A percentile compares a stretch with the other conserved stretches of the same genome.
Evolutionary conservation across 73 alveolate genomes (phyloP).

Genomic region (Effrenium voratum): DNA sequence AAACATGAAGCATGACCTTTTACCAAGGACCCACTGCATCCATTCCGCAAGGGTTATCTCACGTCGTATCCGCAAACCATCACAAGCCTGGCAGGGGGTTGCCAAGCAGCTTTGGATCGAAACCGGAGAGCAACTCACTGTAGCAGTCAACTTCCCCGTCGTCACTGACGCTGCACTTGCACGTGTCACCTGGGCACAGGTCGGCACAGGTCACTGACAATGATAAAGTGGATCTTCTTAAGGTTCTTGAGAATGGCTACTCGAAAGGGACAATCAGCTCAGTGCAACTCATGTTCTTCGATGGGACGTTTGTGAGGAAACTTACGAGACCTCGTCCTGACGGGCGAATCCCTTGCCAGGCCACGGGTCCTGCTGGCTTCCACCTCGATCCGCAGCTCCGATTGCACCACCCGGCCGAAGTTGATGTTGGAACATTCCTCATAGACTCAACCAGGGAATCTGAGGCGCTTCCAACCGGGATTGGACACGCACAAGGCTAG

Average conservation of each 20-base stretch:
- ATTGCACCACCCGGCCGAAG: constrained; percentile 71
- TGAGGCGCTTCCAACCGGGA: neutral
- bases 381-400: constrained; percentile 56
- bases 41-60: too few relatives aligned
- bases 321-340: too few relatives aligned
- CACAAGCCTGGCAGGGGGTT: neutral
- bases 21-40: too few relatives aligned
- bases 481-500: neutral
- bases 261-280: too few relatives aligned
- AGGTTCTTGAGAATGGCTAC: too few relatives aligned
- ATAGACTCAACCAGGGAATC: neutral
- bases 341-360: too few relatives aligned
- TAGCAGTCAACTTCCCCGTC: constrained; percentile 56
- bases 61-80: neutral
- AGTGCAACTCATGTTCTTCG: too few relatives aligned
- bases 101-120: constrained; percentile 31
- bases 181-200: constrained; percentile 64
- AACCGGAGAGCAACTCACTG: constrained; percentile 51
- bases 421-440: constrained; percentile 54
- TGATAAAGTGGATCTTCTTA: too few relatives aligned
- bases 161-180: constrained; percentile 55
- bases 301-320: too few relatives aligned
- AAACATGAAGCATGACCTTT: too few relatives aligned
- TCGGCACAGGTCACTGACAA: too few relatives aligned
- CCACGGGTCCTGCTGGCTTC: constrained; percentile 49